Percentiles rank a stretch among this genome's conserved stretches.
Conservation (phyloP, 2,329 filamentous ascomycete species). For the Phoma sp. region DNA sequence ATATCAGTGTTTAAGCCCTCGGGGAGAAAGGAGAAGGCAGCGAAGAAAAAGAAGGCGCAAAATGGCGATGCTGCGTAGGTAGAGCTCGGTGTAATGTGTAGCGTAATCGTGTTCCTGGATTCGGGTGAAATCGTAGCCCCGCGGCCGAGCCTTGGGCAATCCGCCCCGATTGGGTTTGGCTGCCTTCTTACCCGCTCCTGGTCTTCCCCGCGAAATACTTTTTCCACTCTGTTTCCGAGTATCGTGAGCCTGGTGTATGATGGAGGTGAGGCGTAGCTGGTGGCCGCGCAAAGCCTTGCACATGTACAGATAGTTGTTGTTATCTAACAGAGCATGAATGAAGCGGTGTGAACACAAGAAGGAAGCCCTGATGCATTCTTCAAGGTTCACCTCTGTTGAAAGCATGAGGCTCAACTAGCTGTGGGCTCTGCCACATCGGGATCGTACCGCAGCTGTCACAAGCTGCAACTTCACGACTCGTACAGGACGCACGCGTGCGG, state of each 20-base stretch:
- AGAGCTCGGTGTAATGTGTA: constrained; percentile 15
- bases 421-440: constrained; percentile 8
- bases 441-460: constrained; percentile 16
- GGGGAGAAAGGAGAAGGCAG: constrained; percentile 44
- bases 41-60: constrained; percentile 30
- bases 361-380: background rate
- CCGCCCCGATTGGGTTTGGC: constrained; percentile 6
- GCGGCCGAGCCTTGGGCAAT: constrained; percentile 29
- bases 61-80: constrained; percentile 31
- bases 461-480: constrained; percentile 18
- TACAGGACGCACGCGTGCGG: constrained; percentile 6
- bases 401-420: constrained; percentile 13
- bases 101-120: constrained; percentile 16
- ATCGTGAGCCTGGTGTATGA: constrained; percentile 23
- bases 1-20: constrained; percentile 43
- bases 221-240: constrained; percentile 10
- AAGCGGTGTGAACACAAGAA: constrained; percentile 4
- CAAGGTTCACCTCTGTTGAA: background rate
- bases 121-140: constrained; percentile 36
- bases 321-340: background rate
- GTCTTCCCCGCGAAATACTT: constrained; percentile 34
- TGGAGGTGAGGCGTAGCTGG: constrained; percentile 8
- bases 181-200: constrained; percentile 23
- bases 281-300: background rate
- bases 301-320: background rate